phyloP scores from a whole-genome alignment of 352 stramenopile species.

The Globisporangium parvum region DNA sequence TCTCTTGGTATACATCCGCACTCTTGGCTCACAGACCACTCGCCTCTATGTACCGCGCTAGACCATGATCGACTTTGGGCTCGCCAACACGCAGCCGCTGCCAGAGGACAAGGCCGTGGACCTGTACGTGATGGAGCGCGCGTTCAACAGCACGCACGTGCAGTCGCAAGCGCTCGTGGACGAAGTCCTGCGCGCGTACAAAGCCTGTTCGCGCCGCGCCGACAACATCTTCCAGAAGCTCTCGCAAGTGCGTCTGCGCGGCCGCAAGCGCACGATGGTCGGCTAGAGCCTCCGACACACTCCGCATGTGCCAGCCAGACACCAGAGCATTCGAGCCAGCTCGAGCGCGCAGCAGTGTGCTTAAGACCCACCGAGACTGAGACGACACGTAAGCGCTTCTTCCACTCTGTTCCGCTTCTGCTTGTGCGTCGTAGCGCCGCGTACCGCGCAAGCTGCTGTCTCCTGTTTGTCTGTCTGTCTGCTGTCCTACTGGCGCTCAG shows the following conservation, averaged over 20 bases:
- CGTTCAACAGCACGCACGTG: conserved; percentile 88
- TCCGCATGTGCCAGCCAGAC: too few relatives aligned
- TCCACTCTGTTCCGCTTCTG: too few relatives aligned
- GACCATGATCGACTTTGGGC: conserved; percentile 83
- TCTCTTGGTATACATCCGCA: too few relatives aligned
- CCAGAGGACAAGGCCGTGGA: conserved; percentile 91
- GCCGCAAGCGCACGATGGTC: conserved; percentile 89
- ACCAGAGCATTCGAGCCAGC: too few relatives aligned
- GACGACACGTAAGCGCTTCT: too few relatives aligned
- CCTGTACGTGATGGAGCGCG: conserved; percentile 91
- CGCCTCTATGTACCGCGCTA: conserved; percentile 6
- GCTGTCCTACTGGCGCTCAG: too few relatives aligned
- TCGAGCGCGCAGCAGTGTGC: too few relatives aligned
- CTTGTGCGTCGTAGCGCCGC: too few relatives aligned
- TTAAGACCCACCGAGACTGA: not conserved
- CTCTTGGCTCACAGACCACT: too few relatives aligned
- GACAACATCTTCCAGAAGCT: conserved; percentile 85
- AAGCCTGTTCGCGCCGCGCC: conserved; percentile 63
- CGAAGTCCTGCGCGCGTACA: conserved; percentile 84
- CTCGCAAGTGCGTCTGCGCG: conserved; percentile 80
- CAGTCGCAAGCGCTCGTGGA: conserved; percentile 79
- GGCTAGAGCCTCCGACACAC: conserved; percentile 34
- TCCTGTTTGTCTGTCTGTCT: too few relatives aligned
- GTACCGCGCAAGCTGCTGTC: too few relatives aligned
- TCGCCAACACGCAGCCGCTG: conserved; percentile 78